These are phyloP conservation scores for Aspergillus homomorphus DNA, from an alignment of 495 filamentous ascomycete genomes.

Conservation along the genomic window DNA sequence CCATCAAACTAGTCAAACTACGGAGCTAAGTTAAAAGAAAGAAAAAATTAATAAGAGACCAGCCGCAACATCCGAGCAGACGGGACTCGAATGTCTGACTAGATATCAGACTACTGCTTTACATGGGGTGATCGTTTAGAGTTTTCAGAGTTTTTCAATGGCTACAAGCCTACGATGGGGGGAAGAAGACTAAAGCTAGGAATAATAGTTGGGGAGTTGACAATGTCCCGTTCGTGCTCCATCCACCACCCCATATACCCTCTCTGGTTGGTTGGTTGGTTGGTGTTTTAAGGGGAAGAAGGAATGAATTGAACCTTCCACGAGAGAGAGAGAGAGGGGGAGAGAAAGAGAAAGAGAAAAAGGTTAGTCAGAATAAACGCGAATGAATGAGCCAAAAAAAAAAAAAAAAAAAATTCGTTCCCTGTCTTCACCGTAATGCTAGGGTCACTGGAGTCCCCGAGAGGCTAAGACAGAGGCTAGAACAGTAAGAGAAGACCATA, in stretches of 20 bases:
- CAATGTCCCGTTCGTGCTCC: not conserved
- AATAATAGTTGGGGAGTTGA: not conserved
- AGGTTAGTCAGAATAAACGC: not conserved
- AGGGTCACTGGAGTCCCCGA: not conserved
- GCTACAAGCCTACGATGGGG: not conserved
- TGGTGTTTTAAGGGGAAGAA: not conserved
- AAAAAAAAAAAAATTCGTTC: conserved; percentile 3
- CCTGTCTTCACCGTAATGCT: not conserved
- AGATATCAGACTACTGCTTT: too few species aligned
- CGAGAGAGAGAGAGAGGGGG: not conserved
- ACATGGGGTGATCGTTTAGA: conserved; percentile 1
- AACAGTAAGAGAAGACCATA: not conserved
- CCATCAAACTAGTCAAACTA: not conserved
- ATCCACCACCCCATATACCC: not conserved
- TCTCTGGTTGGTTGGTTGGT: not conserved
- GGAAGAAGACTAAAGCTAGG: not conserved
- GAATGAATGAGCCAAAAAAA: not conserved
- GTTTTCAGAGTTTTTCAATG: conserved; percentile 1
- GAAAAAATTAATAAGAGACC: not conserved
- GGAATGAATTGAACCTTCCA: not conserved
- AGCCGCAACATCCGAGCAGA: conserved; percentile 3
- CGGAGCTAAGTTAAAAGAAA: too few species aligned
- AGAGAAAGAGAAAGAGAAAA: not conserved
- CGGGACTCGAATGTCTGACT: not conserved
- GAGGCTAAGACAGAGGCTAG: not conserved